Evolutionary conservation across 164 flowering plant species (phyloP), one percentile per base, ranked within the genome.

Genomic region (Buxus sempervirens): DNA sequence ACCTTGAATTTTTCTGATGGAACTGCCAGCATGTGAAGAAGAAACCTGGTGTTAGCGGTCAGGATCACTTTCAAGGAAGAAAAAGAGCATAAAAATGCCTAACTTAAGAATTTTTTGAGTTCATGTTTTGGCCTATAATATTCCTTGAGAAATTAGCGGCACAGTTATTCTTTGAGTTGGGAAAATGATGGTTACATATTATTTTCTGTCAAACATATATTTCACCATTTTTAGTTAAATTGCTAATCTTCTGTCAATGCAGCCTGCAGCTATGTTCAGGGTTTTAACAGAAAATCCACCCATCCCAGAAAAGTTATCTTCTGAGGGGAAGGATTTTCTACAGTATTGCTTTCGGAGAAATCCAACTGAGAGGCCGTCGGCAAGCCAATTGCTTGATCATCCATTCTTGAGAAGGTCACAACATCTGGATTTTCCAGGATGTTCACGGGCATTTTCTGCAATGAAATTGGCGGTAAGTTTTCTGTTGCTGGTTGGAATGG

Each of bases 291-390:
- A 14, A 72, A 48, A 54, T 54, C 83, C 83, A 28, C 72, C 76
- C 13, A 74, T 78, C 16, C 83, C 83, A 9, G 63, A 71, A 54
- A 61, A 49, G 5, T 45, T 81, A 54, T 81, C 83, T 12, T 13
- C 72, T 15, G 79, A 76, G 41, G 83, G 79, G 21, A 78, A 81
- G 64, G 80, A 81, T 66, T 81, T 81, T 55, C 76, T 81, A 18
- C 61, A 49, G 22, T 23, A 64, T 42, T 81, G 83, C 69, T 81
- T 81, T 54, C 66, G 41, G 21, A 81, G 81, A 68, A 73, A 81
- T 65, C 83, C 83, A 20, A 76, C 70, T 23, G 75, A 78, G 64
- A 49, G 82, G 10, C 80, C 80, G 23, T 70, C 82, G 18, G 77
- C 82, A 27, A 23, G 5, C 10, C 21, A 3, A 72, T 72, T 81